Conservation (phyloP, 2,329 filamentous ascomycete genomes). For the Trichoderma simmonsii region DNA sequence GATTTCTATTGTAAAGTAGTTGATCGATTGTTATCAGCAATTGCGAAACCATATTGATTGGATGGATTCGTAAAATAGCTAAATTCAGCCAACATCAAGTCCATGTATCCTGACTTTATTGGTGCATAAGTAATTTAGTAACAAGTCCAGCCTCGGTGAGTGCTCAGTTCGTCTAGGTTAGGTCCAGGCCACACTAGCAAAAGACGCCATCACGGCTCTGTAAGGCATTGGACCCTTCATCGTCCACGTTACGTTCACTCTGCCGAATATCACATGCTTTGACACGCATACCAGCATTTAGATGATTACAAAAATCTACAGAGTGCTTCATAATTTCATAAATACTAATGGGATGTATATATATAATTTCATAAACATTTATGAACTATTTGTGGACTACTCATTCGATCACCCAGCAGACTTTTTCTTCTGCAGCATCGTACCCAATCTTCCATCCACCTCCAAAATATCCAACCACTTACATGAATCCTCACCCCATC, state of each 20-base stretch:
- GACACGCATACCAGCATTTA: not conserved
- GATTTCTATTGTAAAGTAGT: not conserved
- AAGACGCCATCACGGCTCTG: not conserved
- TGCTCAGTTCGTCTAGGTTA: not conserved
- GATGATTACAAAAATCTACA: not conserved
- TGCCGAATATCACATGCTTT: not conserved
- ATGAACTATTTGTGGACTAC: not conserved
- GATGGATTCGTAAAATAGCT: not conserved
- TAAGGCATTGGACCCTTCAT: not conserved
- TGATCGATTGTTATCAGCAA: not conserved
- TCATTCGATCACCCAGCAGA: not conserved
- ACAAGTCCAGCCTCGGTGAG: not conserved
- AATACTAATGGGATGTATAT: no score
- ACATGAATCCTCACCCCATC: not conserved
- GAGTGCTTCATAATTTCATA: not conserved
- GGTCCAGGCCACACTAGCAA: not conserved
- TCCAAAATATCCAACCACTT: not conserved
- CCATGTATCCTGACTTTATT: not conserved
- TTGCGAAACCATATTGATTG: not conserved
- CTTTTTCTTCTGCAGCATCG: not conserved
- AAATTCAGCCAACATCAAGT: not conserved
- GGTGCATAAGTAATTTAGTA: not conserved
- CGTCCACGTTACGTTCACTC: not conserved
- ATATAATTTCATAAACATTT: not conserved
- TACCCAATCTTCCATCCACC: not conserved